Percentiles rank a stretch among this genome's conserved stretches.
These are phyloP conservation scores for Picochlorum sp. DNA, from an alignment of 139 green algal species.

Conservation along the genomic window DNA sequence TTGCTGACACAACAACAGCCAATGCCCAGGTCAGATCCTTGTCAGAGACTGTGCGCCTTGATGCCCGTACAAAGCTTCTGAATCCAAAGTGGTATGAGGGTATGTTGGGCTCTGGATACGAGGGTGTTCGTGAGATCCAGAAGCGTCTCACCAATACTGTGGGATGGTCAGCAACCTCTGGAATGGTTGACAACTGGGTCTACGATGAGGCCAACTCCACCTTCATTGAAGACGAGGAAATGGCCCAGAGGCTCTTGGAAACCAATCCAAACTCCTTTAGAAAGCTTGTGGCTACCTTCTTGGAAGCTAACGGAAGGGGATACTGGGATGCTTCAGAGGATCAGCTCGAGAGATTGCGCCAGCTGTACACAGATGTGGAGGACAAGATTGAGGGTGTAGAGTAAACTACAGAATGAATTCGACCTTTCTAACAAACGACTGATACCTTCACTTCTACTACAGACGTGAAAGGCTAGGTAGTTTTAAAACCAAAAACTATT, in stretches of 20 bases:
- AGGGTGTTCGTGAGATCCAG: constrained; percentile 99
- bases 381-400: constrained; percentile 99
- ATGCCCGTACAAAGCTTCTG: constrained; percentile 98
- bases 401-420: constrained; percentile 26
- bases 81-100: constrained; percentile 99
- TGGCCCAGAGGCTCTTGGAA: constrained; percentile 82
- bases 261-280: constrained; percentile 95
- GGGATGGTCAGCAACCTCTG: constrained; percentile 92
- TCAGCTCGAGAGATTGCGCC: constrained; percentile 82
- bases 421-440: not conserved
- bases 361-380: constrained; percentile 84
- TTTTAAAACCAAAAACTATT: too few species aligned
- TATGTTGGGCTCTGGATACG: constrained; percentile 92
- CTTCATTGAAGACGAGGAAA: constrained; percentile 82
- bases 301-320: constrained; percentile 96
- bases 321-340: constrained; percentile 93
- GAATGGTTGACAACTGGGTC: constrained; percentile 98
- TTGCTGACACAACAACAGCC: constrained; percentile 98
- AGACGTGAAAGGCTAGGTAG: too few species aligned
- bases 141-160: constrained; percentile 99
- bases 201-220: constrained; percentile 95
- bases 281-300: constrained; percentile 91
- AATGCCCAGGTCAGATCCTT: constrained; percentile 94
- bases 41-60: constrained; percentile 89
- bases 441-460: not conserved